Conservation (phyloP, 1,284 basidiomycete genomes). For the Xanthoconium separans region DNA sequence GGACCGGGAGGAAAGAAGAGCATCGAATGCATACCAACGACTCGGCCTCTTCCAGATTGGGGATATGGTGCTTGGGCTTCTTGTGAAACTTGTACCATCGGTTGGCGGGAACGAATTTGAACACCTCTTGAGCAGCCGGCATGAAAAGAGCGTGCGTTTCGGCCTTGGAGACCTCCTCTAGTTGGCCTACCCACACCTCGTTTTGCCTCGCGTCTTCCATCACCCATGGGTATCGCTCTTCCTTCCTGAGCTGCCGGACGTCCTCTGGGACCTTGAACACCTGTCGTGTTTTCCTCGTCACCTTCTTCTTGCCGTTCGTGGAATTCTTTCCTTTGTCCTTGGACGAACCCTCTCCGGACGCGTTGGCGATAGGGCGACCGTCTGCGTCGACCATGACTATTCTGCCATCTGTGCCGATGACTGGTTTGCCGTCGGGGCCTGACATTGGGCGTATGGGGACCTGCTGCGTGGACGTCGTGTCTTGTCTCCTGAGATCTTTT, state of each 20-base stretch:
- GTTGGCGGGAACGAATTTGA: slow-evolving; percentile 83
- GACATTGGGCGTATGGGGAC: slow-evolving; percentile 66
- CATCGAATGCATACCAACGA: slow-evolving; percentile 57
- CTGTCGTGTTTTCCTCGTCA: slow-evolving; percentile 84
- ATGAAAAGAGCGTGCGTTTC: slow-evolving; percentile 69
- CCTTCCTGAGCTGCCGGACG: slow-evolving; percentile 65
- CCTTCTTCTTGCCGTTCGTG: slow-evolving; percentile 61
- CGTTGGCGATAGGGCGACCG: slow-evolving; percentile 62
- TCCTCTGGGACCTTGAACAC: slow-evolving; percentile 75
- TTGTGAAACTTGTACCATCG: slow-evolving; percentile 91
- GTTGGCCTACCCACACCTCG: slow-evolving; percentile 76
- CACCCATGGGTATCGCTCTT: slow-evolving; percentile 89
- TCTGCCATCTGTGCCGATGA: slow-evolving; percentile 69
- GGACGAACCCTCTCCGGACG: slow-evolving; percentile 35
- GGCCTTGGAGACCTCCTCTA: slow-evolving; percentile 73
- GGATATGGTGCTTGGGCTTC: slow-evolving; percentile 69
- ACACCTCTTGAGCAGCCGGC: slow-evolving; percentile 71
- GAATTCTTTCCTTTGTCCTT: slow-evolving; percentile 47
- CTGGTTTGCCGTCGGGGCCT: slow-evolving; percentile 75
- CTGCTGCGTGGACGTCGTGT: slow-evolving; percentile 38
- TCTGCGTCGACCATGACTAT: slow-evolving; percentile 80
- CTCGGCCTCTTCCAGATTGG: slow-evolving; percentile 70
- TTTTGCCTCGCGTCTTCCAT: slow-evolving; percentile 71
- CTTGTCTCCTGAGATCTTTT: slow-evolving; percentile 69
- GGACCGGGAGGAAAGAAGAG: slow-evolving; percentile 3